Conservation (phyloP, 2,329 filamentous ascomycete species). For the Bertia moriformis region DNA sequence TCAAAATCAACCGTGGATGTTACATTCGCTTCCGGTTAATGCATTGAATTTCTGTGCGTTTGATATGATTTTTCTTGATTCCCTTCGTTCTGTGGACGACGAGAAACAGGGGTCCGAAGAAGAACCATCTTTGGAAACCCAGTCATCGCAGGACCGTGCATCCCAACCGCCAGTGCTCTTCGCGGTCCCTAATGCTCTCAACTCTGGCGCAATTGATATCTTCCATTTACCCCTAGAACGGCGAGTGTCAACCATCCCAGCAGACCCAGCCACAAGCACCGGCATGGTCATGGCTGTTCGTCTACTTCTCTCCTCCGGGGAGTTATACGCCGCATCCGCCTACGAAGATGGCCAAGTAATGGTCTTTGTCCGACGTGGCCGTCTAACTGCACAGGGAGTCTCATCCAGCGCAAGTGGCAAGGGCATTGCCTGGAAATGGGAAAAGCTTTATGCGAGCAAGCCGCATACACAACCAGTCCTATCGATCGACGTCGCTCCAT, state of each 20-base stretch:
- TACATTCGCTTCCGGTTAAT: slow-evolving; percentile 73
- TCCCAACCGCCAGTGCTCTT: not conserved
- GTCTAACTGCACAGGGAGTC: slow-evolving; percentile 11
- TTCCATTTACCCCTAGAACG: slow-evolving; percentile 65
- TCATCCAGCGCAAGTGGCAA: slow-evolving; percentile 1
- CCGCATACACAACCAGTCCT: slow-evolving; percentile 70
- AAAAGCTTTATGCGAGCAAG: slow-evolving; percentile 45
- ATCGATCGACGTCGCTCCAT: slow-evolving; percentile 46
- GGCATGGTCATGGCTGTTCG: slow-evolving; percentile 84
- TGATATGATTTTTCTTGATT: slow-evolving; percentile 9
- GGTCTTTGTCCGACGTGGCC: slow-evolving; percentile 20
- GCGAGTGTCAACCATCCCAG: slow-evolving; percentile 44
- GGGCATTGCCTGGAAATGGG: slow-evolving; percentile 19
- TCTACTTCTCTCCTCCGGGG: slow-evolving; percentile 31
- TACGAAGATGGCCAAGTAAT: slow-evolving; percentile 75
- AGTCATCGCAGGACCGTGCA: no score
- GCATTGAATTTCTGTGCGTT: slow-evolving; percentile 93
- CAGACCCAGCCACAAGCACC: slow-evolving; percentile 26
- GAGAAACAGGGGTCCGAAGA: not conserved
- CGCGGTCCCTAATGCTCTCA: slow-evolving; percentile 7
- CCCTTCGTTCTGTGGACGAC: not conserved
- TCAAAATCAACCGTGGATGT: slow-evolving; percentile 59
- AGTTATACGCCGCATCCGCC: slow-evolving; percentile 54
- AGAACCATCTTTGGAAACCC: no score
- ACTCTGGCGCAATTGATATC: slow-evolving; percentile 49